Conservation (phyloP, 768 basidiomycete genomes). For the Pisolithus orientalis region DNA sequence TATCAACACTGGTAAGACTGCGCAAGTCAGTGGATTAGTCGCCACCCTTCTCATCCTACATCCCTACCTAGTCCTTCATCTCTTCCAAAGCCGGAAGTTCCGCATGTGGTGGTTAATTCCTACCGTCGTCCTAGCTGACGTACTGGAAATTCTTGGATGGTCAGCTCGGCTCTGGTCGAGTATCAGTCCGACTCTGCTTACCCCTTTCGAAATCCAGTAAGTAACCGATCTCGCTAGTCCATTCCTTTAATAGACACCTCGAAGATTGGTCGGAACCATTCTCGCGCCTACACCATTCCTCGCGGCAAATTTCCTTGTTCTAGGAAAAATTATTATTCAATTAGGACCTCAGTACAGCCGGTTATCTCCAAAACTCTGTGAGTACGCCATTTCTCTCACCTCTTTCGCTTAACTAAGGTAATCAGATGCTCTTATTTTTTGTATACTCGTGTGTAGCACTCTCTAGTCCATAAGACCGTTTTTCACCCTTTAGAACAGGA, state of each 20-base stretch:
- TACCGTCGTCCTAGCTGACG: conserved; percentile 41
- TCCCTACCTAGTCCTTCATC: conserved; percentile 36
- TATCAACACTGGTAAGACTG: background rate
- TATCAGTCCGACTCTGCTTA: conserved; percentile 6
- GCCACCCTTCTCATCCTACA: background rate
- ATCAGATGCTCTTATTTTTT: conserved; percentile 9
- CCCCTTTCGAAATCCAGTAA: conserved; percentile 41
- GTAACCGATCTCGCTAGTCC: conserved; percentile 3
- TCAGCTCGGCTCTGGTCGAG: conserved; percentile 47
- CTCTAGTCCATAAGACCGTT: background rate
- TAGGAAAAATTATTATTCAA: conserved; percentile 38
- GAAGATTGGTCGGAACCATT: conserved; percentile 35
- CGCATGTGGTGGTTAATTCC: conserved; percentile 49
- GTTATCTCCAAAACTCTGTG: conserved; percentile 29
- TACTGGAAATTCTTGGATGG: conserved; percentile 53
- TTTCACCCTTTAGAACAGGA: conserved; percentile 20
- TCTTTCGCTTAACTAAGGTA: background rate
- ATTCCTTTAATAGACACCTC: background rate
- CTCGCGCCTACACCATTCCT: conserved; percentile 52
- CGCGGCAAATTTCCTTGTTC: conserved; percentile 50
- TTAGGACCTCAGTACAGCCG: conserved; percentile 48
- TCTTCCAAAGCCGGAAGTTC: conserved; percentile 36
- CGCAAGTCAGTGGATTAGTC: background rate
- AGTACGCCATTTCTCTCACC: background rate
- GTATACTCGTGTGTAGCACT: conserved; percentile 5